A percentile compares a stretch with the other conserved stretches of the same genome.
These are phyloP conservation scores for Metarhizium album DNA, from an alignment of 2,329 filamentous ascomycete genomes.

Conservation along the genomic window DNA sequence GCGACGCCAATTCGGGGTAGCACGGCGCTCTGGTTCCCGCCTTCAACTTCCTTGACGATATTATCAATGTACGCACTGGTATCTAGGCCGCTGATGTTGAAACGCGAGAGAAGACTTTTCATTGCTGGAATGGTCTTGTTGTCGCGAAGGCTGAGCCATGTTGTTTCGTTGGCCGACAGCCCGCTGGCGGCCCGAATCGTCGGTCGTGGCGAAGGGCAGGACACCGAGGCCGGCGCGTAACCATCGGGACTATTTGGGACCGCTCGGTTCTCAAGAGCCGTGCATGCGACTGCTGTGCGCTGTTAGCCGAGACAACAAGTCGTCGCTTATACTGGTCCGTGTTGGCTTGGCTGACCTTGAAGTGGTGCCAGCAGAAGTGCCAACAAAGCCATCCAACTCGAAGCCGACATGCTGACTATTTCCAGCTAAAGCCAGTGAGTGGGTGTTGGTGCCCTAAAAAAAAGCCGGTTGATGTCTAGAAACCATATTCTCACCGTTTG, in stretches of 20 bases:
- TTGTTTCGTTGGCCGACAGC: conserved; percentile 10
- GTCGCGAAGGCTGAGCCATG: conserved; percentile 9
- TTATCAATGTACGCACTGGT: conserved; percentile 9
- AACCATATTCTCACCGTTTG: no score
- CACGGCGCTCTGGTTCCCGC: not conserved
- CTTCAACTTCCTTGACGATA: conserved; percentile 5
- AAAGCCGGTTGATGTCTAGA: no score
- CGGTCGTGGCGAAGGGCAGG: conserved; percentile 9
- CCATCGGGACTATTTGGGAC: conserved; percentile 5
- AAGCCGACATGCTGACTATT: not conserved
- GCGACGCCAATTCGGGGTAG: conserved; percentile 54
- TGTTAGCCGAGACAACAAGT: not conserved
- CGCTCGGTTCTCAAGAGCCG: not conserved
- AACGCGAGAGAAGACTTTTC: conserved; percentile 9
- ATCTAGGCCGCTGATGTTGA: conserved; percentile 11
- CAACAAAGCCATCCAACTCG: not conserved
- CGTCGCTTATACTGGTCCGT: not conserved
- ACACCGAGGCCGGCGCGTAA: conserved; percentile 10
- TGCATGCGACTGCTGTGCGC: not conserved
- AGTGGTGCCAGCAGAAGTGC: not conserved
- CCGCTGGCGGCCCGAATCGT: conserved; percentile 9
- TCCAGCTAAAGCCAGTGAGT: no score
- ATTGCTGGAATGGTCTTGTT: conserved; percentile 11
- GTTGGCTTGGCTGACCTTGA: not conserved
- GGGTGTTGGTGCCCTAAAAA: no score